phyloP scores from a whole-genome alignment of 2,329 filamentous ascomycete genomes.

The Colletotrichum horii region DNA sequence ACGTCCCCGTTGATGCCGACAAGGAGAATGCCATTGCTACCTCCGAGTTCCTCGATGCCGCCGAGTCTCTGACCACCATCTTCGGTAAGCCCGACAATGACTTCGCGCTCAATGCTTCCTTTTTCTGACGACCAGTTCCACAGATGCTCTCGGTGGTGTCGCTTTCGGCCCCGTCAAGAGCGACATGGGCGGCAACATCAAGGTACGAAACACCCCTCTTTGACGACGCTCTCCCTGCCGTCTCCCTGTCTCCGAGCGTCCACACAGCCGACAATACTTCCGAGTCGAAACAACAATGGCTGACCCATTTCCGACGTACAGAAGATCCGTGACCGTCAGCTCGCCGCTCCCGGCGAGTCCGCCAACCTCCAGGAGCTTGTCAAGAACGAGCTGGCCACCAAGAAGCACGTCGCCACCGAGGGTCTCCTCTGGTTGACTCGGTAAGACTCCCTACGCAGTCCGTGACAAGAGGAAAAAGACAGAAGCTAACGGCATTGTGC shows the following conservation, averaged over 20 bases:
- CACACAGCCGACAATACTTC: not conserved
- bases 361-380: slow-evolving; percentile 84
- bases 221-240: not conserved
- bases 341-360: slow-evolving; percentile 79
- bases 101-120: not conserved
- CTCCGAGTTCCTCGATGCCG: slow-evolving; percentile 86
- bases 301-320: slow-evolving; percentile 37
- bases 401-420: slow-evolving; percentile 88
- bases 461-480: not conserved
- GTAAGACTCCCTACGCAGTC: slow-evolving; percentile 50
- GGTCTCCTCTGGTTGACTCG: slow-evolving; percentile 90
- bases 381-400: slow-evolving; percentile 84
- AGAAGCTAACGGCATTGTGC: not conserved
- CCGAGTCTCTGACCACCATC: slow-evolving; percentile 83
- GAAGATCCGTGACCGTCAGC: slow-evolving; percentile 89
- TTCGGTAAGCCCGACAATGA: slow-evolving; percentile 67
- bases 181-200: slow-evolving; percentile 91
- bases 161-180: slow-evolving; percentile 91
- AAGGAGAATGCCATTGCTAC: slow-evolving; percentile 83
- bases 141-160: slow-evolving; percentile 69
- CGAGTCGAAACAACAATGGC: not conserved
- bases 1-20: slow-evolving; percentile 77
- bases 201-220: slow-evolving; percentile 57
- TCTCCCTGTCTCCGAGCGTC: not conserved
- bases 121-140: not conserved